Evolutionary conservation across 352 stramenopile genomes (phyloP).

Genomic region (Phytophthora fragariaefolia): DNA sequence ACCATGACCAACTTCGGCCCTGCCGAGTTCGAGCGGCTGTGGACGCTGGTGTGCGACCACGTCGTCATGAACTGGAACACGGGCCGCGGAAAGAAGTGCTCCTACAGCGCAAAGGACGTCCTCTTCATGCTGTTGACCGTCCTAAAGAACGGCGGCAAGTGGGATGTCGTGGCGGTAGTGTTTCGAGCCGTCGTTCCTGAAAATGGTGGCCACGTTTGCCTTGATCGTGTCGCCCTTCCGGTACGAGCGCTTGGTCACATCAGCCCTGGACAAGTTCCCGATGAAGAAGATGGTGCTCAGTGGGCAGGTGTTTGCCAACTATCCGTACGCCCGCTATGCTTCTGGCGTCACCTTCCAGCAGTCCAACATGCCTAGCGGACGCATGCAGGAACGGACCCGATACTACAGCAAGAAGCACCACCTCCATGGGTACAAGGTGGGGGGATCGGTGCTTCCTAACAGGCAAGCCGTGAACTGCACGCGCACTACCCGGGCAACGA

Average conservation of each 20-base stretch:
- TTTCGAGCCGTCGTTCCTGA: conserved; percentile 6
- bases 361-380: conserved; percentile 8
- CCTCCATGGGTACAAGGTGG: conserved; percentile 29
- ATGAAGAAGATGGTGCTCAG: conserved; percentile 7
- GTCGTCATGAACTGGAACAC: conserved; percentile 2
- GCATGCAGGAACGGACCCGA: neutral
- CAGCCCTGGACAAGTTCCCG: neutral
- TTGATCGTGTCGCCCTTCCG: neutral
- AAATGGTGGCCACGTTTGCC: conserved; percentile 2
- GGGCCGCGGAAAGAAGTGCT: neutral
- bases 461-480: conserved; percentile 20
- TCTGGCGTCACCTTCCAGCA: conserved; percentile 31
- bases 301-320: conserved; percentile 12
- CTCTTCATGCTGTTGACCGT: neutral
- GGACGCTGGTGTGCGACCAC: neutral
- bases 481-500: conserved; percentile 5
- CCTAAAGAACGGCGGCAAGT: conserved; percentile 12
- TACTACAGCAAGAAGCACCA: conserved; percentile 27
- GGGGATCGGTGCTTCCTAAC: conserved; percentile 26
- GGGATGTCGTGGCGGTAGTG: conserved; percentile 6
- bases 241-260: neutral
- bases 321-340: conserved; percentile 21
- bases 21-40: neutral
- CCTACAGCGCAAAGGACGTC: neutral
- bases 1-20: neutral